Base-by-base conservation (phyloP, 2,329 filamentous ascomycete species). In the Fusarium sacchari region DNA sequence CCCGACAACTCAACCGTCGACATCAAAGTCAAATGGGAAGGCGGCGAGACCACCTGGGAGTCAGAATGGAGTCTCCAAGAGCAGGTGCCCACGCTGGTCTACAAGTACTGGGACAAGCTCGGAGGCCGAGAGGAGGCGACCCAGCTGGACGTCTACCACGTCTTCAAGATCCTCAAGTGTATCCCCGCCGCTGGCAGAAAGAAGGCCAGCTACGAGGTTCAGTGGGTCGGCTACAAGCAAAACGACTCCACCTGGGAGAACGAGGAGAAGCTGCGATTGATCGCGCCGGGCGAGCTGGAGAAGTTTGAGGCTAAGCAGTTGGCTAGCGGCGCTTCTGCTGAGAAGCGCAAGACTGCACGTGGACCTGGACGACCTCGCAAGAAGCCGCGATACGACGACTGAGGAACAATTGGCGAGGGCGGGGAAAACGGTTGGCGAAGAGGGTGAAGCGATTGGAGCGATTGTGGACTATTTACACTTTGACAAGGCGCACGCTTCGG, bases 1-100 rank as follows among this genome's bases (percentile, higher is more conserved):
- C 37, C 65, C 18, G 52, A 68, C 17, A 76, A 69, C 28, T 64
- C 77, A 32, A 78, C 75, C 7, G 75, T 78, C 8, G 77, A 77
- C 15, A 78, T 78, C 24, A 55, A 58, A 28, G 77, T 78, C 44
- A 59, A 55, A 22, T 78, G 76, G 77, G 76, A 55, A 9, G 68
- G 69, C 18, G 77, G 77, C 49, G 77, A 78, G 43, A 59, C 56
- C 15, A 72, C 74, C 7, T 78, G 77, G 77, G 77, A 78, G 57
- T 36, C 76, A 3, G 77, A 78, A 72, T 78, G 76, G 75, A 77
- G 71, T 57, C 60, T 78, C 2, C 77, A 78, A 64, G 66, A 75
- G 36, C 76, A 78, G 56, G 75, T 77, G 2, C 77, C 77, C 6
- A 52, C 63, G 5, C 72, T 78, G 15, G 73, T 78, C 49, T 78